Evolutionary conservation across 2,329 filamentous ascomycete genomes (phyloP), one percentile per base, ranked within the genome.

Genomic region (Fusarium albidum): DNA sequence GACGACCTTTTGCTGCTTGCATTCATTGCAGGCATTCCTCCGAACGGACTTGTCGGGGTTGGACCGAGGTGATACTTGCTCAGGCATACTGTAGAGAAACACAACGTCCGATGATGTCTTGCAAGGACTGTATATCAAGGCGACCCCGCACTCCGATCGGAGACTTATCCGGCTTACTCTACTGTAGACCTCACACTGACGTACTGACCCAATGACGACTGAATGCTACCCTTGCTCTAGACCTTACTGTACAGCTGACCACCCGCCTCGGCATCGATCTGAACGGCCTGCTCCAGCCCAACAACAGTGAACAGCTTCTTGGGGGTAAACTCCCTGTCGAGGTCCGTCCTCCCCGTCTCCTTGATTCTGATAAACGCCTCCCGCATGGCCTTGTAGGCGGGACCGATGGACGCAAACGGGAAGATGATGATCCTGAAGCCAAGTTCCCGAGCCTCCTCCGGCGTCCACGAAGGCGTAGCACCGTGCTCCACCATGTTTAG

Each of bases 361-460:
- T 76, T 78, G 13, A 81, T 59, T 14, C 65, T 58, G 17, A 69
- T 52, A 13, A 77, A 61, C 4, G 69, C 74, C 17, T 73, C 72
- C 31, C 67, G 68, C 13, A 80, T 76, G 6, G 75, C 77, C 9
- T 69, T 55, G 46, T 78, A 78, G 0, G 77, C 80, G 6, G 80
- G 78, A 11, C 74, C 79, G 33, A 84, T 68, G 0, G 77, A 73
- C 8, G 77, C 70, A 41, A 77, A 78, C 5, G 82, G 82, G 63
- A 82, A 84, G 49, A 87, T 87, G 39, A 85, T 80, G 50, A 87
- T 75, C 52, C 77, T 76, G 69, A 82, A 87, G 1, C 84, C 85
- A 62, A 85, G 74, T 33, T 79, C 73, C 54, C 75, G 75, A 8
- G 83, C 83, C 60, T 86, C 79, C 0, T 77, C 69, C 3, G 77